phyloP scores from a whole-genome alignment of 345 rosid genomes.

The Carallia pectinifolia region DNA sequence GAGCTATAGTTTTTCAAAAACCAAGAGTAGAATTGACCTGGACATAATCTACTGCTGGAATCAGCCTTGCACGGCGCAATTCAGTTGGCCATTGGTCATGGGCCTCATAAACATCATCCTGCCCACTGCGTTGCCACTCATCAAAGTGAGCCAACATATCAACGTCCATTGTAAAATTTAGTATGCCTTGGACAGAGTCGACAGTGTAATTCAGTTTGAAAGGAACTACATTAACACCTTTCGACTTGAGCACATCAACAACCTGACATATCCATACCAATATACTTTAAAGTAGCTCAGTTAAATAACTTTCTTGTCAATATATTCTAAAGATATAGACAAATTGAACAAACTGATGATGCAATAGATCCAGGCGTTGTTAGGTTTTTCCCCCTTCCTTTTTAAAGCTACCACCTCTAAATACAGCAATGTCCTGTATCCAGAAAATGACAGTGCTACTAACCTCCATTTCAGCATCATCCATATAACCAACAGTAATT shows the following conservation, averaged over 20 bases:
- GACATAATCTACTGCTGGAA: conserved; percentile 73
- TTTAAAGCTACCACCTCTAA: background rate
- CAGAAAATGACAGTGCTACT: background rate
- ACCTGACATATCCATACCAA: conserved; percentile 41
- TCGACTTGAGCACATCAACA: conserved; percentile 60
- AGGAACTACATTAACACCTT: conserved; percentile 81
- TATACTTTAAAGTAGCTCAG: background rate
- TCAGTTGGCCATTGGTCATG: conserved; percentile 92
- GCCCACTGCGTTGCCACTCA: conserved; percentile 71
- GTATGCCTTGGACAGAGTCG: conserved; percentile 75
- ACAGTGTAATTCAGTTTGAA: conserved; percentile 70
- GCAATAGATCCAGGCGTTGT: background rate
- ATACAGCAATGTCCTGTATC: background rate
- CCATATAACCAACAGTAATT: conserved; percentile 78
- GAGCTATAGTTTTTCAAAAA: background rate
- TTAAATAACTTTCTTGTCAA: background rate
- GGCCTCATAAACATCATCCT: conserved; percentile 75
- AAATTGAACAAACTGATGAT: background rate
- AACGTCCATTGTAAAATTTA: conserved; percentile 78
- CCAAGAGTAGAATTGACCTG: conserved; percentile 44
- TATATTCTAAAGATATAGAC: background rate
- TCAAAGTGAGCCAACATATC: conserved; percentile 89
- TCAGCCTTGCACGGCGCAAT: conserved; percentile 57
- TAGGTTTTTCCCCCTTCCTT: background rate
- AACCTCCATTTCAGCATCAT: conserved; percentile 93